Evolutionary conservation across 306 rosid species (phyloP).

Genomic region (Leucaena leucocephala): DNA sequence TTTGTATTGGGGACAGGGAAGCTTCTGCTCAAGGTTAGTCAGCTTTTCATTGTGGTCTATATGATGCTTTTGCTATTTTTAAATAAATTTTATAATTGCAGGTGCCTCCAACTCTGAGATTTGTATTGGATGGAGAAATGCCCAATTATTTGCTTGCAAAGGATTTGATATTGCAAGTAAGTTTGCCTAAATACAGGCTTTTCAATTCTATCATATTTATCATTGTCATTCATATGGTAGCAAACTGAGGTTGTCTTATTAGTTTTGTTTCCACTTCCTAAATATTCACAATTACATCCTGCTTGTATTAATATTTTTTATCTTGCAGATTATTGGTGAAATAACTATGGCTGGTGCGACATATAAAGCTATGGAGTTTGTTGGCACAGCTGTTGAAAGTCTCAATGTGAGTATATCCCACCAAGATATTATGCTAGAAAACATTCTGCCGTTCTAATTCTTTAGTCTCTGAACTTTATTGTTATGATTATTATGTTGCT

Average conservation of each 20-base stretch:
- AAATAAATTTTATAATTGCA: slow-evolving; percentile 37
- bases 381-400: slow-evolving; percentile 83
- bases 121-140: slow-evolving; percentile 95
- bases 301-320: background rate
- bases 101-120: slow-evolving; percentile 94
- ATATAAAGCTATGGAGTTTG: slow-evolving; percentile 91
- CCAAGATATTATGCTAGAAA: slow-evolving; percentile 13
- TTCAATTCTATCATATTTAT: slow-evolving; percentile 8
- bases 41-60: slow-evolving; percentile 16
- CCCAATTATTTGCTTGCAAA: slow-evolving; percentile 91
- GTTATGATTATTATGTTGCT: slow-evolving; percentile 26
- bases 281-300: slow-evolving; percentile 14
- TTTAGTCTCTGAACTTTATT: slow-evolving; percentile 24
- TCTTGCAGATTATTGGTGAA: slow-evolving; percentile 85
- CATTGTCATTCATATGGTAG: slow-evolving; percentile 4
- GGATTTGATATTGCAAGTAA: slow-evolving; percentile 92
- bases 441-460: slow-evolving; percentile 15
- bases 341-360: slow-evolving; percentile 89
- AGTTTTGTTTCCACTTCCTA: slow-evolving; percentile 21
- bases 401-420: slow-evolving; percentile 57
- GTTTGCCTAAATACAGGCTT: slow-evolving; percentile 35
- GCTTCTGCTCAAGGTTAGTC: slow-evolving; percentile 77
- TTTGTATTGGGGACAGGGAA: slow-evolving; percentile 85
- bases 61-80: slow-evolving; percentile 7
- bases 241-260: slow-evolving; percentile 9